These are phyloP conservation scores for Phymatotrichopsis omnivora DNA, from an alignment of 2,329 filamentous ascomycete species.

Conservation along the genomic window DNA sequence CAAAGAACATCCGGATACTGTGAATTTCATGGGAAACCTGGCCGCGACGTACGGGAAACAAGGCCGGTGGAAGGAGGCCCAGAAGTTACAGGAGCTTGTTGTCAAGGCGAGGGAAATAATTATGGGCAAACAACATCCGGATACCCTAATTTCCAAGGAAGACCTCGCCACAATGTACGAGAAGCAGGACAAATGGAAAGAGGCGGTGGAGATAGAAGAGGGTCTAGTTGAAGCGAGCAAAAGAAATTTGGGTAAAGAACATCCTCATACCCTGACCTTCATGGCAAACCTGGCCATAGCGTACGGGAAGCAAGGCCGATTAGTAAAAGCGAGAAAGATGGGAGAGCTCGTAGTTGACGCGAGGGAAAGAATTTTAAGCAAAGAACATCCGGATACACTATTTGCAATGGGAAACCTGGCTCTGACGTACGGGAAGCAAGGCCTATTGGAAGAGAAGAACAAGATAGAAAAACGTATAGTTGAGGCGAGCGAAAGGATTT, in stretches of 20 bases:
- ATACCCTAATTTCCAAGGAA: not conserved
- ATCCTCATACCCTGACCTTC: conserved; percentile 3
- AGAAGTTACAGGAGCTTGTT: conserved; percentile 14
- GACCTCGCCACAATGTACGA: not conserved
- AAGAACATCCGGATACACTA: conserved; percentile 23
- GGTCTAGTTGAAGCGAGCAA: not conserved
- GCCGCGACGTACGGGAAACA: not conserved
- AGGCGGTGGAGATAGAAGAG: not conserved
- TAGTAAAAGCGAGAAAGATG: not conserved
- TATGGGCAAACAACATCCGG: not conserved
- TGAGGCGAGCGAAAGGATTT: too few species aligned
- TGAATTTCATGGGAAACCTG: conserved; percentile 21
- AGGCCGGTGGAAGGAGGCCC: conserved; percentile 22
- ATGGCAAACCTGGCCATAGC: conserved; percentile 9
- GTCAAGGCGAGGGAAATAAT: not conserved
- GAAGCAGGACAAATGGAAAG: not conserved
- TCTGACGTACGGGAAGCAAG: not conserved
- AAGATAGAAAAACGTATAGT: conserved; percentile 13
- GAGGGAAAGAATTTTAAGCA: conserved; percentile 11
- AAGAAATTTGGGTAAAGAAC: not conserved
- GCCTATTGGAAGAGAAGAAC: conserved; percentile 23
- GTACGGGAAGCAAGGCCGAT: too few species aligned
- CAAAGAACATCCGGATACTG: conserved; percentile 17
- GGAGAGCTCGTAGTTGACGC: not conserved
- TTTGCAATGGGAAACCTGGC: conserved; percentile 13